These are phyloP conservation scores for Fusarium lyarnte DNA, from an alignment of 2,329 filamentous ascomycete species.

Conservation along the genomic window DNA sequence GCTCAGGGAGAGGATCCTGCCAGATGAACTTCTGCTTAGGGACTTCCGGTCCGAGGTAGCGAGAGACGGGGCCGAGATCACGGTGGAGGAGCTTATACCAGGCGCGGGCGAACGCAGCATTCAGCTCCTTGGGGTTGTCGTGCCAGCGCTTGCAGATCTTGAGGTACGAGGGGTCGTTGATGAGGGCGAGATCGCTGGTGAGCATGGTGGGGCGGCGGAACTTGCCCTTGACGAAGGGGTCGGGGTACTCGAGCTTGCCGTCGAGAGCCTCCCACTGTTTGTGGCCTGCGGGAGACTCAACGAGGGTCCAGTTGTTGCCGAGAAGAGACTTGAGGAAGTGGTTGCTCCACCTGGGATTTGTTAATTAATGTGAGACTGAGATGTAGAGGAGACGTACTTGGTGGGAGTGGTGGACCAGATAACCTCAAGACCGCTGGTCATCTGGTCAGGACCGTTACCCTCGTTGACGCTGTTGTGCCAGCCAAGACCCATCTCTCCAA, in stretches of 20 bases:
- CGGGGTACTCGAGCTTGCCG: conserved; percentile 72
- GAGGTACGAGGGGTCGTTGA: conserved; percentile 76
- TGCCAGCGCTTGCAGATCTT: conserved; percentile 79
- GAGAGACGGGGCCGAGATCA: conserved; percentile 76
- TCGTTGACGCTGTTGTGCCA: conserved; percentile 72
- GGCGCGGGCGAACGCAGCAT: conserved; percentile 74
- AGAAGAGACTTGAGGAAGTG: conserved; percentile 79
- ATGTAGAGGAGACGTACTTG: conserved; percentile 50
- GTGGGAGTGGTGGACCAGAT: conserved; percentile 81
- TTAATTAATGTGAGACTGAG: not conserved
- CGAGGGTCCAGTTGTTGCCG: conserved; percentile 80
- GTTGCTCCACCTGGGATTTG: conserved; percentile 68
- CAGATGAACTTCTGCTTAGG: conserved; percentile 75
- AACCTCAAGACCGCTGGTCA: conserved; percentile 81
- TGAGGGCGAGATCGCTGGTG: conserved; percentile 77
- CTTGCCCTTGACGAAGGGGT: conserved; percentile 74
- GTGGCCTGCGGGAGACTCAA: conserved; percentile 75
- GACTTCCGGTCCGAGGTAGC: conserved; percentile 79
- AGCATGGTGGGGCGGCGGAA: conserved; percentile 82
- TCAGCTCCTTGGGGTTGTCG: conserved; percentile 73
- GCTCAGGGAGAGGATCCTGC: conserved; percentile 76
- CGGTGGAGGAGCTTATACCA: conserved; percentile 89
- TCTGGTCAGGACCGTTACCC: conserved; percentile 77
- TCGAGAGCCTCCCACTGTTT: conserved; percentile 83
- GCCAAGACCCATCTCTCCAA: conserved; percentile 76